Evolutionary conservation across 73 alveolate genomes (phyloP).

Genomic region (Chromera velia): DNA sequence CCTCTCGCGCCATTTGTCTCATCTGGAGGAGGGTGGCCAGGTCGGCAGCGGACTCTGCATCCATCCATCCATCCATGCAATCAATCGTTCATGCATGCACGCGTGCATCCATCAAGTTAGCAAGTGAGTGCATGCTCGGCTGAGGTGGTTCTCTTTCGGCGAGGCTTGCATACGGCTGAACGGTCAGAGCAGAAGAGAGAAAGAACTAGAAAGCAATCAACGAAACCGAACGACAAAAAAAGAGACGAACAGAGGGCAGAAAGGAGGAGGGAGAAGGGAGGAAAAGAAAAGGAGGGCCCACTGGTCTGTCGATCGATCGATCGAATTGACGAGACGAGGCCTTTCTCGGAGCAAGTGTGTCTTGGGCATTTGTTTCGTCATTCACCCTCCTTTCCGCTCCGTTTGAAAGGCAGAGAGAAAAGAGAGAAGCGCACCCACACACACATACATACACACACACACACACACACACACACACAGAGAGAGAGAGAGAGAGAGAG

Average conservation of each 20-base stretch:
- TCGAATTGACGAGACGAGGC: not conserved
- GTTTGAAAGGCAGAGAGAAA: too few relatives aligned
- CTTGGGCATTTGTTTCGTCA: not conserved
- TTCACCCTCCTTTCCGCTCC: too few relatives aligned
- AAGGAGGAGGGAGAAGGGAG: not conserved
- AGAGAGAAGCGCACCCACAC: not conserved
- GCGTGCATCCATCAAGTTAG: not conserved
- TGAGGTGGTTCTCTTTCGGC: not conserved
- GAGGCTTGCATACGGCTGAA: not conserved
- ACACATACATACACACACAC: not conserved
- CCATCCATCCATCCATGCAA: not conserved
- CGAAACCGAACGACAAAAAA: not conserved
- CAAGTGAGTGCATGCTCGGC: not conserved
- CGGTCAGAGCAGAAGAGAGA: too few relatives aligned
- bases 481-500: not conserved
- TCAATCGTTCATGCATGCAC: not conserved
- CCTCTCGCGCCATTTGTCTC: not conserved
- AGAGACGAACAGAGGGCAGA: not conserved
- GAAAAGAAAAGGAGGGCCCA: not conserved
- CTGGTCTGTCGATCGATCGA: not conserved
- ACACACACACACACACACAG: not conserved
- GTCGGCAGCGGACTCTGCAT: not conserved
- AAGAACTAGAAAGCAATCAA: too few relatives aligned
- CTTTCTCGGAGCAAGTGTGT: not conserved
- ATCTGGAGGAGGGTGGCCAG: not conserved